These are phyloP conservation scores for Populus nigra DNA, from an alignment of 345 rosid species.

Conservation along the genomic window DNA sequence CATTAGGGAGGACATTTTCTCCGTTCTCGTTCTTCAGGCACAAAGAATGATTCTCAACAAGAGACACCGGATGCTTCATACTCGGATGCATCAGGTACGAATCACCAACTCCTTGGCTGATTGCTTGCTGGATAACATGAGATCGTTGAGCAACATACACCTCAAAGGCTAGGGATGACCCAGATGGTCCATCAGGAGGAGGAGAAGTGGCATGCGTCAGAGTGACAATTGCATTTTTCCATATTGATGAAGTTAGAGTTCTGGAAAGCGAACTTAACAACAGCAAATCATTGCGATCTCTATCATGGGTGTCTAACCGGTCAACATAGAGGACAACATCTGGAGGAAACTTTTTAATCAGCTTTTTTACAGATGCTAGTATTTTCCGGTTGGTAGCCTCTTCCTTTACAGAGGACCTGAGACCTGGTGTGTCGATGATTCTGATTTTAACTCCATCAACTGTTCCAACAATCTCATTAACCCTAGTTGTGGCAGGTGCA, in stretches of 20 bases:
- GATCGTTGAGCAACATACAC: conserved; percentile 91
- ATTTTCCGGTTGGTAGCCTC: conserved; percentile 63
- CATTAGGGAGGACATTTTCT: conserved; percentile 83
- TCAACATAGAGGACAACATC: conserved; percentile 89
- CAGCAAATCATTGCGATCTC: conserved; percentile 85
- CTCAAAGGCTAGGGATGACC: conserved; percentile 81
- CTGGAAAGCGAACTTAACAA: conserved; percentile 64
- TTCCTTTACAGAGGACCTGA: conserved; percentile 78
- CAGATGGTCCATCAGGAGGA: conserved; percentile 95
- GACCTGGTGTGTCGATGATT: conserved; percentile 76
- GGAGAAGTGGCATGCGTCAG: conserved; percentile 96
- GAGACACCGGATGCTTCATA: conserved; percentile 86
- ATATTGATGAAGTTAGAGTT: conserved; percentile 70
- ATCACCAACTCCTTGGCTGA: conserved; percentile 92
- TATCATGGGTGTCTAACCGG: conserved; percentile 73
- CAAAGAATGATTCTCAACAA: conserved; percentile 84
- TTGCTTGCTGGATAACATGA: conserved; percentile 85
- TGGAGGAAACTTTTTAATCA: conserved; percentile 65
- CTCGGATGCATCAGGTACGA: conserved; percentile 85
- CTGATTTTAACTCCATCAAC: conserved; percentile 68
- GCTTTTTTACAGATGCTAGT: conserved; percentile 62
- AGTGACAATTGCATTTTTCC: conserved; percentile 84
- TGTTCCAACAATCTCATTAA: conserved; percentile 62
- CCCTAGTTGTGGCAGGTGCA: conserved; percentile 65
- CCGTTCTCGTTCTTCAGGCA: conserved; percentile 87